Base-by-base conservation (phyloP, 2,329 filamentous ascomycete genomes). In the Talaromyces rugulosus region DNA sequence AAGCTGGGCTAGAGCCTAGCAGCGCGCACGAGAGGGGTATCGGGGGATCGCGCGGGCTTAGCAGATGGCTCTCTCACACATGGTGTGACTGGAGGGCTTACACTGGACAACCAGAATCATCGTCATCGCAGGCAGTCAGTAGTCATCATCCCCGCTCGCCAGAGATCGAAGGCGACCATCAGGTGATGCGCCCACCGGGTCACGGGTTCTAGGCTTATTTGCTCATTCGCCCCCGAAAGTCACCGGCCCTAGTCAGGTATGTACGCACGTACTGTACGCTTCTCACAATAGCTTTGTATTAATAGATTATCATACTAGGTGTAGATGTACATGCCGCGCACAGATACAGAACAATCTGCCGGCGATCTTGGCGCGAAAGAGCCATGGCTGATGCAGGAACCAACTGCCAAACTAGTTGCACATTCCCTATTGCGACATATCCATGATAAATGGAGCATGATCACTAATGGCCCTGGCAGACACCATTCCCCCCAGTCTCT, bases 151-250 rank as follows among this genome's bases (percentile, higher is more conserved):
- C 54, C 33, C 54, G 31, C 54, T 27, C 54, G 14, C 16, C 9
- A 42, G 34, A 9, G 23, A 23, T 1, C 23, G 23, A 23, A 23
- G 27, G 34, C 18, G 2, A 5, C 34, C 27, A 42, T 58, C 56
- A 58, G 56, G 56, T 58, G 56, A 58, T 50, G 56, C 42, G 28
- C 27, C 31, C 56, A 34, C 42, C 3, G 4, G 18, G 44, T 47
- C 44, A 47, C 44, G 44, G 44, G 44, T 47, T 47, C 44, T n/a
- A 47, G 44, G 16, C 36, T 40, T 36, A 36, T 36, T 36, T 40
- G 36, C 36, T n/a, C 36, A 40, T 40, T 40, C 36, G 36, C 36
- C 36, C 36, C 36, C 14, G 4, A 47, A 27, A 47, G 44, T 47
- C 44, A 47, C 44, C 44, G 23, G 44, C 18, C 18, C 44, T 12